phyloP scores from a whole-genome alignment of 257 asterid genomes.

The Plantago elongata region DNA sequence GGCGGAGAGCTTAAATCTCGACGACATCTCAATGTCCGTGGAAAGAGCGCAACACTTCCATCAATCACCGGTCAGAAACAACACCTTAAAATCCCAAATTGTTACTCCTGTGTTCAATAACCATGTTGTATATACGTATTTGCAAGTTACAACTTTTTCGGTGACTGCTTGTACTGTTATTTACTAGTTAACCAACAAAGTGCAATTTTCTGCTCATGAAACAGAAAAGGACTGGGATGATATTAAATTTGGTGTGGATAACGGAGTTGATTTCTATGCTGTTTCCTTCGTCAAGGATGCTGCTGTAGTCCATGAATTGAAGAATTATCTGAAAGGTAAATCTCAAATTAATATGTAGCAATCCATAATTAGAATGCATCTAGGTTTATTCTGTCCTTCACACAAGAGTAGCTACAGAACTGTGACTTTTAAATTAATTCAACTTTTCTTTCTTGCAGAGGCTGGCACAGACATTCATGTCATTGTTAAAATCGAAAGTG shows the following conservation, averaged over 20 bases:
- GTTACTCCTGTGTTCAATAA: not conserved
- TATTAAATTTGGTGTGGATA: slow-evolving; percentile 93
- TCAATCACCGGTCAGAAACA: slow-evolving; percentile 80
- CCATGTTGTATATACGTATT: slow-evolving; percentile 13
- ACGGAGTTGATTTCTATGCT: slow-evolving; percentile 89
- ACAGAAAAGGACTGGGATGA: slow-evolving; percentile 99
- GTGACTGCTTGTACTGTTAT: not conserved
- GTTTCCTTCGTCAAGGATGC: slow-evolving; percentile 99
- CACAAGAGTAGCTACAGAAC: slow-evolving; percentile 1
- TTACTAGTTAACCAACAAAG: slow-evolving; percentile 14
- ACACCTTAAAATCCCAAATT: slow-evolving; percentile 1
- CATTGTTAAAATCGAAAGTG: slow-evolving; percentile 93
- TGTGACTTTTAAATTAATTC: slow-evolving; percentile 1
- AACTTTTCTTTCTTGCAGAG: slow-evolving; percentile 27
- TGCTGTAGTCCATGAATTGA: slow-evolving; percentile 91
- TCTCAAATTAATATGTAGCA: slow-evolving; percentile 8
- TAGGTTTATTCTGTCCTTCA: slow-evolving; percentile 9
- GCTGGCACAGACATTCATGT: slow-evolving; percentile 77
- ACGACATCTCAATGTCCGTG: slow-evolving; percentile 90
- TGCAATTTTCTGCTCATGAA: slow-evolving; percentile 25
- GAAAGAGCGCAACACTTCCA: slow-evolving; percentile 95
- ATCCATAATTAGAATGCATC: not conserved
- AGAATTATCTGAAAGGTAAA: slow-evolving; percentile 79
- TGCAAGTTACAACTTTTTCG: not conserved
- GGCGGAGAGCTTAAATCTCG: slow-evolving; percentile 99